Evolutionary conservation across 495 filamentous ascomycete species (phyloP).

Genomic region (Hypoxylon trugodes): DNA sequence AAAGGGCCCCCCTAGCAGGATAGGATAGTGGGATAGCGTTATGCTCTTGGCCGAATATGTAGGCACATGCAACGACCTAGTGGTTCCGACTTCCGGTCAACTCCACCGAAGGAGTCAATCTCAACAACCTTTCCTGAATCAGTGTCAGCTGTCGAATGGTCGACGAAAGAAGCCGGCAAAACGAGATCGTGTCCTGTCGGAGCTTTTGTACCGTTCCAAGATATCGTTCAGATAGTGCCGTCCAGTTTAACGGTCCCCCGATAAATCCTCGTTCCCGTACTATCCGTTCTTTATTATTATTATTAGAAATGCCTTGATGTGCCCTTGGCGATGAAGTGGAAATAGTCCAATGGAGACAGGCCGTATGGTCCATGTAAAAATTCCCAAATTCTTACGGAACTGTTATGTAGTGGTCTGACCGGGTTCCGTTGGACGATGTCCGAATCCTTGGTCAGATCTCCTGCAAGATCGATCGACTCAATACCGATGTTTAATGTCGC

Average conservation of each 20-base stretch:
- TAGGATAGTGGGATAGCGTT: constrained; percentile 14
- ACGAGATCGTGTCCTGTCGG: constrained; percentile 29
- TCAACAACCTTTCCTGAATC: constrained; percentile 21
- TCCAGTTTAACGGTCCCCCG: constrained; percentile 24
- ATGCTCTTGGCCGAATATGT: constrained; percentile 29
- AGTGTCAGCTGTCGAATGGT: constrained; percentile 27
- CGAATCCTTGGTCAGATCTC: constrained; percentile 37
- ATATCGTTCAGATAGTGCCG: constrained; percentile 18
- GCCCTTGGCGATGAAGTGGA: constrained; percentile 16
- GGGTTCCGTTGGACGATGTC: constrained; percentile 3
- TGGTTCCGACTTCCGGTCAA: constrained; percentile 34
- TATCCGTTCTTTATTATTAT: constrained; percentile 6
- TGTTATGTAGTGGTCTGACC: constrained; percentile 2
- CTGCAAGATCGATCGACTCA: constrained; percentile 23
- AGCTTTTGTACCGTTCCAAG: constrained; percentile 36
- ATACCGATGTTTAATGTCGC: constrained; percentile 6
- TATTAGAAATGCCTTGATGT: neutral
- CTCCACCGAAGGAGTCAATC: constrained; percentile 19
- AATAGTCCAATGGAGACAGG: constrained; percentile 25
- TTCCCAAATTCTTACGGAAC: neutral
- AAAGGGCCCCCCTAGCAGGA: constrained; percentile 8
- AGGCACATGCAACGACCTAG: constrained; percentile 23
- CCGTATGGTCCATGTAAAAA: constrained; percentile 33
- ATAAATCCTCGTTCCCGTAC: constrained; percentile 5
- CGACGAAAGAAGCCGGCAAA: constrained; percentile 26